A percentile compares a stretch with the other conserved stretches of the same genome.
Conservation (phyloP, 768 basidiomycete genomes). For the Paxillus rubicundulus region DNA sequence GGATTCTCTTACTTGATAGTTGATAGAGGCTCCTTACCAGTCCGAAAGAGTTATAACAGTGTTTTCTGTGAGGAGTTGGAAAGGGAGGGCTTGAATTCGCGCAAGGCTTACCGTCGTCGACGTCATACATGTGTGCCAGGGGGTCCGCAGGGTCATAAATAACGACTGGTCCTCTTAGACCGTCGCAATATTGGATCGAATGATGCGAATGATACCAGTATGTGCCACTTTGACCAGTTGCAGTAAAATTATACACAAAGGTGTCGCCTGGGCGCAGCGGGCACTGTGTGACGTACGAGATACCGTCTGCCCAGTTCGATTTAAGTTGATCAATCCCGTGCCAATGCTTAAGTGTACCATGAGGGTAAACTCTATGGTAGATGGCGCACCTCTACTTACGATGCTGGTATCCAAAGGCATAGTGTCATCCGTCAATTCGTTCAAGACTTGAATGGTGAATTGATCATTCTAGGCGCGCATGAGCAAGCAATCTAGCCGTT, state of each 20-base stretch:
- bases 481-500: neutral
- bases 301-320: constrained; percentile 36
- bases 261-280: constrained; percentile 35
- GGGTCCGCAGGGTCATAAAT: constrained; percentile 48
- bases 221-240: constrained; percentile 37
- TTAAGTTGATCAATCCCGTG: constrained; percentile 28
- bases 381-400: constrained; percentile 14
- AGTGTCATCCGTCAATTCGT: constrained; percentile 42
- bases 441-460: constrained; percentile 43
- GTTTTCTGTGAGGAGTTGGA: constrained; percentile 17
- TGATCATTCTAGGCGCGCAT: constrained; percentile 31
- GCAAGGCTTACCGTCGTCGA: constrained; percentile 40
- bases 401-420: constrained; percentile 50
- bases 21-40: constrained; percentile 31
- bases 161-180: constrained; percentile 40
- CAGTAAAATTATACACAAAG: constrained; percentile 38
- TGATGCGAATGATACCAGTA: constrained; percentile 50
- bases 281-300: constrained; percentile 43
- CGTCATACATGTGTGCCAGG: constrained; percentile 38
- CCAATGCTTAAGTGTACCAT: constrained; percentile 29
- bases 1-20: neutral
- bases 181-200: constrained; percentile 40
- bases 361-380: constrained; percentile 11
- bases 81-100: neutral
- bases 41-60: constrained; percentile 52